Evolutionary conservation across 345 rosid species (phyloP).

Genomic region (Euclidium syriacum): DNA sequence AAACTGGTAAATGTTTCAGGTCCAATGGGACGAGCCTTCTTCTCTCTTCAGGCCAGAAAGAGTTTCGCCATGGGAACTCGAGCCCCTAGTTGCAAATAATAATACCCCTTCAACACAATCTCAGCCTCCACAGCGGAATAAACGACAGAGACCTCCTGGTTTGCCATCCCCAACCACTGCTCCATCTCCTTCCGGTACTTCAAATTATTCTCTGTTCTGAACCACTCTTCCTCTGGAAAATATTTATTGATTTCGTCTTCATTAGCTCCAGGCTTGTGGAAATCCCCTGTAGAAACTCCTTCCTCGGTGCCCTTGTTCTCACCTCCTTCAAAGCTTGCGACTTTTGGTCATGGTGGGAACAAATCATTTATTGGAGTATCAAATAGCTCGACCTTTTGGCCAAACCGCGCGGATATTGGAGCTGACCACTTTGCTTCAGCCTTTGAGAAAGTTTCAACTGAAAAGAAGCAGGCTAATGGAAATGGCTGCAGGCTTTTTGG

Average conservation of each 20-base stretch:
- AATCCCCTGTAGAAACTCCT: not conserved
- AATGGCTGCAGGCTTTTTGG: slow-evolving; percentile 55
- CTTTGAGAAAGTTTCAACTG: not conserved
- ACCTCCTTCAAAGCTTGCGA: not conserved
- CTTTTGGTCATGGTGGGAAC: slow-evolving; percentile 69
- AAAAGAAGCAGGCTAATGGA: not conserved
- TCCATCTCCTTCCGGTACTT: too few relatives aligned
- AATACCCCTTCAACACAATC: slow-evolving; percentile 35
- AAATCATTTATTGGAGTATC: not conserved
- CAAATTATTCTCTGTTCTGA: too few relatives aligned
- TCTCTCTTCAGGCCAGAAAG: slow-evolving; percentile 59
- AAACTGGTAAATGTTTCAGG: slow-evolving; percentile 23
- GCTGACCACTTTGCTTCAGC: not conserved
- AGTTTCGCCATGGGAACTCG: slow-evolving; percentile 78
- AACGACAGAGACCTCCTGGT: slow-evolving; percentile 49
- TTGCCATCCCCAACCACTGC: too few relatives aligned
- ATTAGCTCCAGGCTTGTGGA: not conserved
- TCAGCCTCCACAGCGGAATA: slow-evolving; percentile 58
- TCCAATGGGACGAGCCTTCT: slow-evolving; percentile 80
- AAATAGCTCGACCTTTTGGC: slow-evolving; percentile 28
- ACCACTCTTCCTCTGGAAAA: too few relatives aligned
- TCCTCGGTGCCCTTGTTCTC: not conserved
- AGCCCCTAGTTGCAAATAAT: slow-evolving; percentile 59
- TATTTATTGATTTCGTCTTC: not conserved
- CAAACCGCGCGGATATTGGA: slow-evolving; percentile 39